phyloP scores from a whole-genome alignment of 768 basidiomycete genomes.

The Lentinus tigrinus region DNA sequence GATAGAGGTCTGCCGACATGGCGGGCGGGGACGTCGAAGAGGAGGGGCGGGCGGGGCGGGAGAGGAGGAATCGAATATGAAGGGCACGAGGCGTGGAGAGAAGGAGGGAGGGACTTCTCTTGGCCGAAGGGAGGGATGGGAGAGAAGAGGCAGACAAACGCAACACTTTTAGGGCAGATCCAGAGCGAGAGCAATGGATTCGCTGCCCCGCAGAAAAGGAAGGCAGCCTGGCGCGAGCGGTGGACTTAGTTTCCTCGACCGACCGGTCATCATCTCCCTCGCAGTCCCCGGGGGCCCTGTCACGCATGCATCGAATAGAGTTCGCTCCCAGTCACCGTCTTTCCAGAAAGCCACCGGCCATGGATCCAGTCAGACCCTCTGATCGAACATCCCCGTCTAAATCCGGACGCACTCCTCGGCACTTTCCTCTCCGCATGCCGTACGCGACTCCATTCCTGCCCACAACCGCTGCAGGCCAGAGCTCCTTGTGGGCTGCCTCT shows the following conservation, averaged over 20 bases:
- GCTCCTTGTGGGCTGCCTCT: no score
- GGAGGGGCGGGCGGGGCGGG: background rate
- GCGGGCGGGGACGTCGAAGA: constrained; percentile 8
- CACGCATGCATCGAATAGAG: constrained; percentile 17
- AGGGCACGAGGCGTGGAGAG: constrained; percentile 18
- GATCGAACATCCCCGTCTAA: constrained; percentile 23
- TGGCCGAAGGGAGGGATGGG: constrained; percentile 15
- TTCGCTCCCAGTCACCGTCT: constrained; percentile 18
- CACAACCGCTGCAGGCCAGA: background rate
- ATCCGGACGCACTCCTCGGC: constrained; percentile 19
- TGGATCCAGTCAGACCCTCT: constrained; percentile 22
- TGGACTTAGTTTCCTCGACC: constrained; percentile 20
- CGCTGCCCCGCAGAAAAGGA: constrained; percentile 16
- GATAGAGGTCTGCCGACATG: constrained; percentile 47
- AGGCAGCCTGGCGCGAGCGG: constrained; percentile 5
- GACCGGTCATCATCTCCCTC: constrained; percentile 14
- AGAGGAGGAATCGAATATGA: constrained; percentile 9
- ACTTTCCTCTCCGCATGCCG: constrained; percentile 22
- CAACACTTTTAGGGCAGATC: constrained; percentile 21
- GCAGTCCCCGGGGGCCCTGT: constrained; percentile 17
- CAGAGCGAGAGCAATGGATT: constrained; percentile 11
- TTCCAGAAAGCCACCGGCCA: constrained; percentile 10
- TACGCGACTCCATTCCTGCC: constrained; percentile 19
- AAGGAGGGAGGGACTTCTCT: constrained; percentile 17
- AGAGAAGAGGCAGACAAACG: constrained; percentile 7